These are phyloP conservation scores for Pseudomassariella vexata DNA, from an alignment of 2,329 filamentous ascomycete species.

Conservation along the genomic window DNA sequence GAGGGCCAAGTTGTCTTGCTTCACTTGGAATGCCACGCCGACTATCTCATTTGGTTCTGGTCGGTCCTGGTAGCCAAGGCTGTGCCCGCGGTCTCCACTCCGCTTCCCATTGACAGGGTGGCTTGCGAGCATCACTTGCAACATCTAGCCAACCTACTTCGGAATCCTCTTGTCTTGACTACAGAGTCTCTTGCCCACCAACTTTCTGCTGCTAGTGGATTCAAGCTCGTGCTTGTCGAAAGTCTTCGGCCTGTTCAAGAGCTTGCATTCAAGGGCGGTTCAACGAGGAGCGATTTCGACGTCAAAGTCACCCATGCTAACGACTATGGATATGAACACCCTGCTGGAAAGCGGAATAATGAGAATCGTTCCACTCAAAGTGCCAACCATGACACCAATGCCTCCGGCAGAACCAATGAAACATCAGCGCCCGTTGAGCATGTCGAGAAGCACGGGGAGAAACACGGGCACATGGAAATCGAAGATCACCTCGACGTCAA, in stretches of 20 bases:
- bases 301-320: too few relatives aligned
- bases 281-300: too few relatives aligned
- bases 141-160: not conserved
- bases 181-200: not conserved
- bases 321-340: too few relatives aligned
- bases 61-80: constrained; percentile 3
- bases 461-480: too few relatives aligned
- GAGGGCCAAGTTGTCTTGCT: constrained; percentile 2
- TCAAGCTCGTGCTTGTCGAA: too few relatives aligned
- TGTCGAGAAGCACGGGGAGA: too few relatives aligned
- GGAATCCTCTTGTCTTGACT: not conserved
- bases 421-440: too few relatives aligned
- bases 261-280: not conserved
- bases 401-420: too few relatives aligned
- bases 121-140: constrained; percentile 1
- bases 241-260: too few relatives aligned
- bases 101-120: not conserved
- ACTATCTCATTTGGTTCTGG: constrained; percentile 8
- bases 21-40: constrained; percentile 4
- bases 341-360: constrained; percentile 1
- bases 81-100: constrained; percentile 4
- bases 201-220: not conserved
- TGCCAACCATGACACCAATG: too few relatives aligned
- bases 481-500: too few relatives aligned
- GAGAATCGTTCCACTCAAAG: too few relatives aligned